Percentiles rank a stretch among this genome's conserved stretches.
Conservation (phyloP, 1,139 yeast species). For the Diutina neorugosa region DNA sequence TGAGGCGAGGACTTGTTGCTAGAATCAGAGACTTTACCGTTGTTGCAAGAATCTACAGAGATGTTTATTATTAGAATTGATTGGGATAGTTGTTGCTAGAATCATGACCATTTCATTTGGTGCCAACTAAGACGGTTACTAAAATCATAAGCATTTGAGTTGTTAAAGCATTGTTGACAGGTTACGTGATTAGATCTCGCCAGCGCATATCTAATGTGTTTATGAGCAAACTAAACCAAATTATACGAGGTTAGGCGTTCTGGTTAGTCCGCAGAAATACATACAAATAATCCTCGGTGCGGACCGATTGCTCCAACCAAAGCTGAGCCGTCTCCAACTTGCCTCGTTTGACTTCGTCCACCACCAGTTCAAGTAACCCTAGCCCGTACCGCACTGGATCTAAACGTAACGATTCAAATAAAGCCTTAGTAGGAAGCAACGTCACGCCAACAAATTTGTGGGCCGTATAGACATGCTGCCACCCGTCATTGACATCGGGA, state of each 20-base stretch:
- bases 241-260: no score
- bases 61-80: no score
- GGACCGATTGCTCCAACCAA: slow-evolving; percentile 14
- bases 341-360: slow-evolving; percentile 13
- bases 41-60: no score
- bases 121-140: no score
- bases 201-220: no score
- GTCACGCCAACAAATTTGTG: not conserved
- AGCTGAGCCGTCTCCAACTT: slow-evolving; percentile 9
- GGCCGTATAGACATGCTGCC: not conserved
- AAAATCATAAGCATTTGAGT: no score
- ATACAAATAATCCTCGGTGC: slow-evolving; percentile 16
- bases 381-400: slow-evolving; percentile 6
- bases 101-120: no score
- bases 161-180: no score
- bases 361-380: slow-evolving; percentile 9
- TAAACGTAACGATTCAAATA: not conserved
- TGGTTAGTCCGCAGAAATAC: slow-evolving; percentile 16
- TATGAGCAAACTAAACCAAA: no score
- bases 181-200: no score
- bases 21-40: no score
- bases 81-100: not conserved
- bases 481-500: slow-evolving; percentile 7
- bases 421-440: not conserved
- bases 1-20: no score